phyloP scores from a whole-genome alignment of 768 basidiomycete species.

The Dioszegia crocea region DNA sequence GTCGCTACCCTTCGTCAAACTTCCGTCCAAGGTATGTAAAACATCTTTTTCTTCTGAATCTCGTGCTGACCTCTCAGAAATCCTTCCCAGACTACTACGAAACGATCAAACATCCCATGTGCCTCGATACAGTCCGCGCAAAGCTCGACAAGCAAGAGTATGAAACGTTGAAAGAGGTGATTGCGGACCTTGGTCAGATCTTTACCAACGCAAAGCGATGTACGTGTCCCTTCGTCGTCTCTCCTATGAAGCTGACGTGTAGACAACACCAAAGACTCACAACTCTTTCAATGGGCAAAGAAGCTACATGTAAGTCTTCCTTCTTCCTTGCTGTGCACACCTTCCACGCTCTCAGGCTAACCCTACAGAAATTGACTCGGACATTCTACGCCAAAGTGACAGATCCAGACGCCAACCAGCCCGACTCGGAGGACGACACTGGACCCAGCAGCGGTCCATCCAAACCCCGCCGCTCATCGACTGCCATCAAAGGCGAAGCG shows the following conservation, averaged over 20 bases:
- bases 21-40: constrained; percentile 36
- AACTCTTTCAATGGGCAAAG: constrained; percentile 44
- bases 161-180: constrained; percentile 36
- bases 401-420: constrained; percentile 11
- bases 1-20: constrained; percentile 38
- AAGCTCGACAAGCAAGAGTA: constrained; percentile 32
- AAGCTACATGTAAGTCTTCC: constrained; percentile 38
- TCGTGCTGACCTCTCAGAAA: constrained; percentile 15
- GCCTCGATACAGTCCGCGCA: constrained; percentile 32
- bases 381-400: constrained; percentile 25
- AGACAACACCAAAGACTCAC: constrained; percentile 46
- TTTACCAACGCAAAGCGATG: constrained; percentile 49
- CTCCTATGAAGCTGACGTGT: neutral
- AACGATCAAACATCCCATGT: constrained; percentile 44
- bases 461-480: neutral
- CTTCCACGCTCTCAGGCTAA: no score
- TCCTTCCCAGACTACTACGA: constrained; percentile 44
- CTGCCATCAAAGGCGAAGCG: neutral
- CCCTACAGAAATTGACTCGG: constrained; percentile 34
- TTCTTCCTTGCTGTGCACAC: neutral
- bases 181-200: constrained; percentile 42
- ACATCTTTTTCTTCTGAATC: neutral
- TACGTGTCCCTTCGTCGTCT: constrained; percentile 13
- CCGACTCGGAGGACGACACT: constrained; percentile 29
- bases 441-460: neutral